These are phyloP conservation scores for Spergularia azorica DNA, from an alignment of 179 eudicot genomes.

Conservation along the genomic window DNA sequence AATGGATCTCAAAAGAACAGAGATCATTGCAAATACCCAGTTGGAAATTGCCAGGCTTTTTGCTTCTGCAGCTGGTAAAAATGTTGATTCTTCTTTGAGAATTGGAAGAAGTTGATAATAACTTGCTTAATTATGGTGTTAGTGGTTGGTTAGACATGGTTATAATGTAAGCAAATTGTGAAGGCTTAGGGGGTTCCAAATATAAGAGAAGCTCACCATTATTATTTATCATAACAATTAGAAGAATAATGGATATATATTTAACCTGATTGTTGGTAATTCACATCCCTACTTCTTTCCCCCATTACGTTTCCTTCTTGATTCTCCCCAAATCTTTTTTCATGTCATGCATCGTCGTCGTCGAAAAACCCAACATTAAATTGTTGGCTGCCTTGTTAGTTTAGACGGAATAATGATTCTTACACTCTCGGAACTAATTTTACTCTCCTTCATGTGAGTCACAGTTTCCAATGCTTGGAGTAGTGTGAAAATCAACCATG, in stretches of 20 bases:
- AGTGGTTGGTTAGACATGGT: neutral
- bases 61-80: constrained; percentile 47
- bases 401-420: too few relatives aligned
- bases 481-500: too few relatives aligned
- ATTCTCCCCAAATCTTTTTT: neutral
- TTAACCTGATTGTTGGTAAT: neutral
- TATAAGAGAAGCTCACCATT: constrained; percentile 13
- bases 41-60: constrained; percentile 90
- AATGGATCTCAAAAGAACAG: constrained; percentile 81
- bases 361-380: too few relatives aligned
- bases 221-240: constrained; percentile 17
- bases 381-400: too few relatives aligned
- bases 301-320: too few relatives aligned
- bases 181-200: constrained; percentile 6
- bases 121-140: neutral
- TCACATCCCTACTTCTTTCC: neutral
- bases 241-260: constrained; percentile 14
- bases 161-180: neutral
- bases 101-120: constrained; percentile 50
- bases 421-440: too few relatives aligned
- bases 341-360: too few relatives aligned
- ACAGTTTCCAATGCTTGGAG: too few relatives aligned
- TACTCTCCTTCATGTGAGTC: too few relatives aligned
- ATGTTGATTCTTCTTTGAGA: constrained; percentile 53
- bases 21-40: constrained; percentile 90